Base-by-base conservation (phyloP, 495 filamentous ascomycete genomes). In the Lepidopterella palustris region DNA sequence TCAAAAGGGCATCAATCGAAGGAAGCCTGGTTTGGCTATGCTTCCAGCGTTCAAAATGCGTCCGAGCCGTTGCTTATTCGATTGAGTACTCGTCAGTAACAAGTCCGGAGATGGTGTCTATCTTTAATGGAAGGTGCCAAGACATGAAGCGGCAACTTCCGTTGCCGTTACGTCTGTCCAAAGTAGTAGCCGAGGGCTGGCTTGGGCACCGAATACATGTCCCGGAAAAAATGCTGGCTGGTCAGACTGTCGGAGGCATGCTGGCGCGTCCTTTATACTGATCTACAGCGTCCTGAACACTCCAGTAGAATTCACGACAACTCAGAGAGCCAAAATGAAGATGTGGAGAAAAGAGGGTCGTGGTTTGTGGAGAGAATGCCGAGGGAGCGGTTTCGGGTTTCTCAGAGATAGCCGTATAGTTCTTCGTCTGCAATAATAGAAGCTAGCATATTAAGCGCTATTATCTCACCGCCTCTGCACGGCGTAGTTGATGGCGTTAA, bases 141-240 rank as follows among this genome's bases (percentile, higher is more conserved):
- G 85, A 83, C 8, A 89, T 78, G 68, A 88, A 87, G 24, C 84
- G 75, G 42, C 79, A 83, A 58, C 82, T 70, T 2, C 72, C 62
- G 61, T 89, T 89, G 23, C 79, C 78, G 29, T 78, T n/a, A 63
- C 2, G 82, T 85, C 54, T 82, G 81, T 4, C 69, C 73, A 61
- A 83, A 88, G 0, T 72, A 55, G 49, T 77, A 74, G 3, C 86
- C 85, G 2, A 88, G 71, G 0, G 77, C 24, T 74, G 1, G 85
- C 82, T 66, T 89, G 85, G 0, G 86, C 86, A 29, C 75, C 85
- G 58, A 89, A 87, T 87, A 89, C 86, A 88, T 89, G 57, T 89
- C 86, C 0, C 86, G 76, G 67, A 89, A 89, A 0, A 87, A 75
- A 1, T 88, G 72, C 63, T 89, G 86, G 13, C 86, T 86, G 2